Base-by-base conservation (phyloP, 2,329 filamentous ascomycete genomes). In the Fusarium humuli region DNA sequence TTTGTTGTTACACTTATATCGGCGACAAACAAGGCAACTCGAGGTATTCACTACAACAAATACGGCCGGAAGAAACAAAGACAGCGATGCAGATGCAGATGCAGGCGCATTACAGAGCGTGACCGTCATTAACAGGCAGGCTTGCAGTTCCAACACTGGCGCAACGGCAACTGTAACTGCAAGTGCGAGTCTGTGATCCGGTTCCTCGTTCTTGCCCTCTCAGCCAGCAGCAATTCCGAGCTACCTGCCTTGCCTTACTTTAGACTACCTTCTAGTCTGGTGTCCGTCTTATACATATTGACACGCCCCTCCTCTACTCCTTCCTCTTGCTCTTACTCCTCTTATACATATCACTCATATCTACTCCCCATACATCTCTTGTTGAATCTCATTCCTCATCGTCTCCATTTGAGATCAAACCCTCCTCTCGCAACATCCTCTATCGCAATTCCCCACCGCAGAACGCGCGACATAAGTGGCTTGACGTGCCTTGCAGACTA, bases 401-500 rank as follows among this genome's bases (percentile, higher is more conserved):
- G 34, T 57, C 46, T 57, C 37, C 57, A 60, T 64, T 54, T 57
- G 68, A 57, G 44, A 44, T 48, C 42, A 50, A 55, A 61, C 27
- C 57, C 45, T 70, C 52, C 34, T 52, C 54, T 29, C 37, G 46
- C 44, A 61, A 67, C 57, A 18, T 50, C 30, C 30, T 47, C 41
- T 50, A 34, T 54, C 48, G 37, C 42, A 25, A 42, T 50, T 50
- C 52, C 41, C 68, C 68, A 64, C 68, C 53, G 46, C 37, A 47
- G 58, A 66, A 70, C 69, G 65, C 67, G 63, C 71, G 71, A 74
- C 69, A 75, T 69, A 59, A 46, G 72, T 75, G 72, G 70, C 69
- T 74, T 75, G 55, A 67, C 54, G 70, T 75, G 61, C 71, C 73
- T 75, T 75, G 69, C 73, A 75, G 63, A 53, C 58, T 49, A 58